Conservation (phyloP, 768 basidiomycete genomes). For the Suillus ampliporus region DNA sequence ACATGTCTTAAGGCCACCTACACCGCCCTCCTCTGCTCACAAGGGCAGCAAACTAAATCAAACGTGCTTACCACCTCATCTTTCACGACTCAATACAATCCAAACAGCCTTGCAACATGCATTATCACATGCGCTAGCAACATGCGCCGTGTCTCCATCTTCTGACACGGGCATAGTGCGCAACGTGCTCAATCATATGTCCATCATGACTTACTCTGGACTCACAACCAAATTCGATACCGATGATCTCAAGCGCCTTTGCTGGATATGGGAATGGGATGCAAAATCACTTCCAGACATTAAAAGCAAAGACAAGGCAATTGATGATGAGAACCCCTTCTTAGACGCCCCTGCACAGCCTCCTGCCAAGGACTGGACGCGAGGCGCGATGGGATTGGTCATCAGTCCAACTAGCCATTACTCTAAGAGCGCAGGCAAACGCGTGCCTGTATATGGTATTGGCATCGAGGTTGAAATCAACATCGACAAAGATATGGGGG, state of each 20-base stretch:
- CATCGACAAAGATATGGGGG: constrained; percentile 77
- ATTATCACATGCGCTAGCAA: constrained; percentile 83
- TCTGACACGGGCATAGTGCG: constrained; percentile 77
- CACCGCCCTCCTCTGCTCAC: constrained; percentile 60
- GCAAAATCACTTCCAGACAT: constrained; percentile 45
- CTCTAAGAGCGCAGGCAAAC: constrained; percentile 65
- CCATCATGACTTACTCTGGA: constrained; percentile 71
- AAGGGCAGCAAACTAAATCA: constrained; percentile 31
- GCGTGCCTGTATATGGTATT: constrained; percentile 81
- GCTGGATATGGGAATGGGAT: constrained; percentile 94
- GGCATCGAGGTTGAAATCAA: constrained; percentile 90
- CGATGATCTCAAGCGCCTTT: constrained; percentile 76
- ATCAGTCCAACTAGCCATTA: constrained; percentile 76
- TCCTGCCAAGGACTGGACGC: constrained; percentile 69
- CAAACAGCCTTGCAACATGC: constrained; percentile 81
- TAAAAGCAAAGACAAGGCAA: constrained; percentile 18
- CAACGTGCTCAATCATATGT: constrained; percentile 80
- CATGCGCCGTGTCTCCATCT: constrained; percentile 77
- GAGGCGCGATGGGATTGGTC: constrained; percentile 81
- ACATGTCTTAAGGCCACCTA: constrained; percentile 51
- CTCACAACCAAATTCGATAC: constrained; percentile 65
- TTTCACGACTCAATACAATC: constrained; percentile 64
- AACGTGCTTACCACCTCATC: constrained; percentile 55
- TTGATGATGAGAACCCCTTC: constrained; percentile 77
- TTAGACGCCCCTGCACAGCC: constrained; percentile 48